phyloP scores from a whole-genome alignment of 495 filamentous ascomycete species.

The Acidomyces sp. region DNA sequence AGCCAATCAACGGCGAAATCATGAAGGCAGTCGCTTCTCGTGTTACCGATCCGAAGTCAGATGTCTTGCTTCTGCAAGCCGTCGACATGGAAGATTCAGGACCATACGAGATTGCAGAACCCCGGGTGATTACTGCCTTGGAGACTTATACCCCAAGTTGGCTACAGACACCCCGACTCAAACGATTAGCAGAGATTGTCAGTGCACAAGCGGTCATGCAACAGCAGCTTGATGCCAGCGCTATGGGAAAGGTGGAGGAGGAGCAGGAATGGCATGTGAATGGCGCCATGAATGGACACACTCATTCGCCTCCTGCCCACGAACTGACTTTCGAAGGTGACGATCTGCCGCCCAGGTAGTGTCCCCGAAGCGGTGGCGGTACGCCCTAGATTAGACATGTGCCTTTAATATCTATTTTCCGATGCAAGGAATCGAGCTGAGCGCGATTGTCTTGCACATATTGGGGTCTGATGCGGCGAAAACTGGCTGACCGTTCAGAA shows the following conservation, averaged over 20 bases:
- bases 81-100: conserved; percentile 99
- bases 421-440: too few relatives aligned
- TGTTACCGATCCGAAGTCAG: conserved; percentile 88
- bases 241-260: conserved; percentile 10
- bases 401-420: too few relatives aligned
- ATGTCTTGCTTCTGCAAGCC: conserved; percentile 79
- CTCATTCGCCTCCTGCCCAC: not conserved
- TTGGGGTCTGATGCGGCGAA: too few relatives aligned
- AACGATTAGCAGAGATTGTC: conserved; percentile 93
- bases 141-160: conserved; percentile 97
- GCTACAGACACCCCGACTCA: conserved; percentile 90
- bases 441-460: too few relatives aligned
- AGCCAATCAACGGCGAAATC: conserved; percentile 98
- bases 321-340: not conserved
- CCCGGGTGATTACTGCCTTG: conserved; percentile 83
- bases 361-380: too few relatives aligned
- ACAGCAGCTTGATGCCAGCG: conserved; percentile 19
- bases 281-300: not conserved
- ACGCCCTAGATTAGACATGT: too few relatives aligned
- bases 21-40: conserved; percentile 98
- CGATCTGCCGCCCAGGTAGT: too few relatives aligned
- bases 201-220: conserved; percentile 89
- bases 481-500: too few relatives aligned
- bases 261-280: not conserved
- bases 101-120: conserved; percentile 98